Conservation (phyloP, 306 rosid species). For the Nissolia schottii region DNA sequence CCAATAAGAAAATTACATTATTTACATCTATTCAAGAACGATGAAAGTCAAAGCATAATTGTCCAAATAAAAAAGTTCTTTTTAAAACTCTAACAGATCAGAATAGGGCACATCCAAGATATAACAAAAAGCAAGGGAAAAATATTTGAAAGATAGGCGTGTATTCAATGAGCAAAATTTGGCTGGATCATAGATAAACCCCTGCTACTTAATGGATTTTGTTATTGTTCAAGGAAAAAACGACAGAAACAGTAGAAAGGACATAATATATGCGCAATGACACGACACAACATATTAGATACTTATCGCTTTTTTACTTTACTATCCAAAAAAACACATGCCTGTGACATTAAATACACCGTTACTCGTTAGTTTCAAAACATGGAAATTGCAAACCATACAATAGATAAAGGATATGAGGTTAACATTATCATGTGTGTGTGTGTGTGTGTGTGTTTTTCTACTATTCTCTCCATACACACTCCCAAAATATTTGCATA, state of each 20-base stretch:
- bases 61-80: background rate
- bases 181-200: background rate
- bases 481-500: background rate
- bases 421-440: background rate
- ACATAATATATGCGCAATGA: background rate
- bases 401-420: background rate
- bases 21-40: background rate
- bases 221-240: background rate
- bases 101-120: background rate
- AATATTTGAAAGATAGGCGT: background rate
- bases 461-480: no score
- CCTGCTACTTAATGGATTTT: background rate
- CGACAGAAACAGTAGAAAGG: background rate
- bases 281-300: background rate
- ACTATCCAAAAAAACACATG: background rate
- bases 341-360: background rate
- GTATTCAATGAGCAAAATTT: background rate
- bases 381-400: background rate
- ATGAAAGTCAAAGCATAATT: background rate
- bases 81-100: background rate
- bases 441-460: background rate
- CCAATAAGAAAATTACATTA: background rate
- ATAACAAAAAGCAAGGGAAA: background rate
- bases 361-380: background rate
- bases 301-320: background rate